phyloP scores from a whole-genome alignment of 371 early-diverging fungal genomes.

The Synchytrium microbalum region DNA sequence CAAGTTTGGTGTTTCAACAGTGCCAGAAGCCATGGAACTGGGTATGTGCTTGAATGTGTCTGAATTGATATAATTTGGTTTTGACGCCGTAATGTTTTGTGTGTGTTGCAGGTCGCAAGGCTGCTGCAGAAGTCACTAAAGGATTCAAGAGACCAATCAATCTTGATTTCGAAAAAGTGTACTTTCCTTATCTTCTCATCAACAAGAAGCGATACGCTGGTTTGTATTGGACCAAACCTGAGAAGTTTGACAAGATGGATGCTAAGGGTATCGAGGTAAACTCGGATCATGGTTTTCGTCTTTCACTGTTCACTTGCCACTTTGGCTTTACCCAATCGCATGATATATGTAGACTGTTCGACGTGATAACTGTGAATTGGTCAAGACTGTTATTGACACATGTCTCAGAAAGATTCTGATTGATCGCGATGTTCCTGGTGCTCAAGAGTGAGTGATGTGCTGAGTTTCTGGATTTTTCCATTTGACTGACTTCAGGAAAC shows the following conservation, averaged over 20 bases:
- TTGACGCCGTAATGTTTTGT: not conserved
- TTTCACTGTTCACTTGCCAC: not conserved
- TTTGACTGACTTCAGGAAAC: not conserved
- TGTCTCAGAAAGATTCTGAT: slow-evolving; percentile 89
- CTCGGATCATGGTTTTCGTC: not conserved
- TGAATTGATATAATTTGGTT: not conserved
- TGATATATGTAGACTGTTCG: slow-evolving; percentile 78
- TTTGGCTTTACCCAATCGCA: not conserved
- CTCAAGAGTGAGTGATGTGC: slow-evolving; percentile 73
- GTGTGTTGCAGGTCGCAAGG: slow-evolving; percentile 51
- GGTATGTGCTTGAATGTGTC: slow-evolving; percentile 36
- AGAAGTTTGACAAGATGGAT: slow-evolving; percentile 93
- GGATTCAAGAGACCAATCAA: slow-evolving; percentile 94
- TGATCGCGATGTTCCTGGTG: slow-evolving; percentile 86
- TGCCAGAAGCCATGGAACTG: slow-evolving; percentile 83
- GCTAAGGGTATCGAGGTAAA: slow-evolving; percentile 97
- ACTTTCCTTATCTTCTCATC: slow-evolving; percentile 96
- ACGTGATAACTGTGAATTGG: slow-evolving; percentile 96
- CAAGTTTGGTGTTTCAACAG: slow-evolving; percentile 77
- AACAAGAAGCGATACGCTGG: slow-evolving; percentile 99
- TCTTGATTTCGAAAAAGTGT: slow-evolving; percentile 99
- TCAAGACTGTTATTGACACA: slow-evolving; percentile 89
- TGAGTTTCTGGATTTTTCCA: slow-evolving; percentile 4
- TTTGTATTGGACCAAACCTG: slow-evolving; percentile 92
- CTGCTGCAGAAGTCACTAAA: slow-evolving; percentile 78